Base-by-base conservation (phyloP, 768 basidiomycete genomes). In the Lactifluus hygrophoroides region DNA sequence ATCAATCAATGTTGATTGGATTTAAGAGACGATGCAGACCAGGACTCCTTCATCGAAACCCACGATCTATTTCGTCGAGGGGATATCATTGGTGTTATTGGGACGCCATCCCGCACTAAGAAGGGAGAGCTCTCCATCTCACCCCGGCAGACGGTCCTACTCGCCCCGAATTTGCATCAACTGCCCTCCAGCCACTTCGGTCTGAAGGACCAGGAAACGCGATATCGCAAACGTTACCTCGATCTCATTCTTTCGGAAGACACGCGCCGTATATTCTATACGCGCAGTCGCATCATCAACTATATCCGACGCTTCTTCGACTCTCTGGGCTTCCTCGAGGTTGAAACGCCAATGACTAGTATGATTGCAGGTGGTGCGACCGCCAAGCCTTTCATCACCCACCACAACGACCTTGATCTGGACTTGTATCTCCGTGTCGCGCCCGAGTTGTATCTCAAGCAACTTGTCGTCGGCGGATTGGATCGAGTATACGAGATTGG, bases 401-500 rank as follows among this genome's bases (percentile, higher is more conserved):
- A 97, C 71, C 96, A 99, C 76, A 99, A 99, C 76, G 95, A 98
- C 70, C 88, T 99, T 61, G 79, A 91, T 72, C 85, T 98, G 67
- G 94, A 99, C 71, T 78, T 99, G 10, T 98, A 88, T 81, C 88
- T 99, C 64, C 94, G 96, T 63, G 83, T 99, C 69, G 96, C 96
- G 3, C 96, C 96, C 3, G 96, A 99, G 74, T 80, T 99, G 19
- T 99, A 94, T 75, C 85, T 99, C 70, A 99, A 99, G 83, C 79
- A 97, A 73, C 88, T 99, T 61, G 83, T 94, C 54, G 96, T 98
- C 43, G 96, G 96, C 60, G 96, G 96, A 3, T 80, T 99, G 21
- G 95, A 98, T 71, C 87, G 96, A 45, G 96, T 99, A 13, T 99
- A 92, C 73, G 96, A 99, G 74, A 97, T 99, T 62, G 96, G 95